These are phyloP conservation scores for Zea mays DNA, from an alignment of 176 grass and related monocot genomes.

Conservation along the genomic window Zm-B73-REFERENCE-NAM-5.0 NC_050101.1:157903001-157903500, in stretches of 20 bases:
- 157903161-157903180: too few species aligned
- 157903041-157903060: too few species aligned
- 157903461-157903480: neutral
- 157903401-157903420: neutral
- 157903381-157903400: neutral
- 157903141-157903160: neutral
- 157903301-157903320: neutral
- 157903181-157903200: neutral
- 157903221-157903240: neutral
- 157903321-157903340: conserved; percentile 45
- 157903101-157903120: neutral
- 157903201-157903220: neutral
- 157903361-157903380: conserved; percentile 60
- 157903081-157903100: neutral
- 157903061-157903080: neutral
- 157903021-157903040: too few species aligned
- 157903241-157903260: too few species aligned
- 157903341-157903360: conserved; percentile 91
- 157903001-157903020: too few species aligned
- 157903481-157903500: neutral
- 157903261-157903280: neutral
- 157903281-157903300: neutral
- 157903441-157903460: conserved; percentile 31
- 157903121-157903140: too few species aligned
- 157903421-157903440: conserved; percentile 40